Evolutionary conservation across 2,329 filamentous ascomycete species (phyloP).

Genomic region (Ophiostoma sp.): DNA sequence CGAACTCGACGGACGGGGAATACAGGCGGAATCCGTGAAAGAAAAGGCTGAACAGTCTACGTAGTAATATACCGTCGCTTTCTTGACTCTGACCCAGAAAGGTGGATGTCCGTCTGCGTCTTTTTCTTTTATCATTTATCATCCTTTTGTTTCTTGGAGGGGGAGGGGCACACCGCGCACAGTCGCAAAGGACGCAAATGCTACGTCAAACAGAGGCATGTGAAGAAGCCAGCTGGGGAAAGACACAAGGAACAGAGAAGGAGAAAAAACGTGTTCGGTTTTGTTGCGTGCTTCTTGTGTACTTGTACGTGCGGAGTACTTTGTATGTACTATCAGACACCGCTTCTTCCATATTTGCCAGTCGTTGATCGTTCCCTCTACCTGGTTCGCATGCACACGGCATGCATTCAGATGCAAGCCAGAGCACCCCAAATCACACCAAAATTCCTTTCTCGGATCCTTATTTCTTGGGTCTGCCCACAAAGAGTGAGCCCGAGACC

Average conservation of each 20-base stretch:
- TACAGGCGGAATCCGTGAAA: neutral
- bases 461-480: neutral
- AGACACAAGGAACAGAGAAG: neutral
- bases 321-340: neutral
- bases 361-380: neutral
- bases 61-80: neutral
- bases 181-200: neutral
- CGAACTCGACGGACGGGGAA: neutral
- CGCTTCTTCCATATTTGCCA: neutral
- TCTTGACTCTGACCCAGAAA: neutral
- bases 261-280: neutral
- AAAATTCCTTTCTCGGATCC: neutral
- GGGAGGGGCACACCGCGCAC: neutral
- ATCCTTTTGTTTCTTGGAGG: neutral
- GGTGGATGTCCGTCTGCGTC: neutral
- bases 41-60: neutral
- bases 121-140: neutral
- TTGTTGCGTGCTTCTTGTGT: neutral
- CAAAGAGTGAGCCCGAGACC: neutral
- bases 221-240: neutral
- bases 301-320: neutral
- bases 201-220: constrained; percentile 3
- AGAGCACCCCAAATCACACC: neutral
- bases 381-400: neutral
- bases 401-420: too few relatives aligned